Base-by-base conservation (phyloP, 140 eudicot species). In the Oenanthe javanica region DNA sequence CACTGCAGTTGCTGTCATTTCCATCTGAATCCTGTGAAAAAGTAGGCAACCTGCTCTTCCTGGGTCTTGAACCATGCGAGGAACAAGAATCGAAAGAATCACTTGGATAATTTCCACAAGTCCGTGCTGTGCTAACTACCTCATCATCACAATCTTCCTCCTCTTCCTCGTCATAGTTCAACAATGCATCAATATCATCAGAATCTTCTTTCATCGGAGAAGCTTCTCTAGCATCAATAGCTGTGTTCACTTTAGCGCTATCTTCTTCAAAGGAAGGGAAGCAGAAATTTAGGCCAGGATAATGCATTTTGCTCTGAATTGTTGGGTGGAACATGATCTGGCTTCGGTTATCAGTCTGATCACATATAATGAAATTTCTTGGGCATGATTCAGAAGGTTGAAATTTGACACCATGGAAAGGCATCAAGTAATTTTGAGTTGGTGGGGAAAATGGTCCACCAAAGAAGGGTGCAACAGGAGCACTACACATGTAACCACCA, bases 71-170 rank as follows among this genome's bases (percentile, higher is more conserved):
- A 23, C 48, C 79, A 64, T 81, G 75, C 23, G 69, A 83, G 25
- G 91, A 85, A 49, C 88, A 81, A 43, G 97, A 88, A 82, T 88
- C 96, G 1, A 93, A 83, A 9, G 85, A 90, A 76, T 84, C 88
- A 46, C 84, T 69, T 3, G 77, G 82, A 71, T 81, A 84, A 66
- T 79, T 77, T 75, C 55, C 80, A 5, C 77, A 75, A 27, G 88
- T 92, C 16, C 97, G 84, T 78, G 90, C 96, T 10, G 97, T 88
- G 78, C 97, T 92, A 48, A 92, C 89, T 59, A 83, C 94, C 21
- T 90, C 97, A 13, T 89, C 97, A 25, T 91, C 89, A 36, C 23
- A 81, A 31, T 85, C 91, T 14, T 74, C 88, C 15, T 79, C 81
- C 42, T 84, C 89, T 64, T 84, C 96, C 36, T 87, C 86, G 64